Base-by-base conservation (phyloP, 306 rosid species). In the Cucurbita moschata region DNA sequence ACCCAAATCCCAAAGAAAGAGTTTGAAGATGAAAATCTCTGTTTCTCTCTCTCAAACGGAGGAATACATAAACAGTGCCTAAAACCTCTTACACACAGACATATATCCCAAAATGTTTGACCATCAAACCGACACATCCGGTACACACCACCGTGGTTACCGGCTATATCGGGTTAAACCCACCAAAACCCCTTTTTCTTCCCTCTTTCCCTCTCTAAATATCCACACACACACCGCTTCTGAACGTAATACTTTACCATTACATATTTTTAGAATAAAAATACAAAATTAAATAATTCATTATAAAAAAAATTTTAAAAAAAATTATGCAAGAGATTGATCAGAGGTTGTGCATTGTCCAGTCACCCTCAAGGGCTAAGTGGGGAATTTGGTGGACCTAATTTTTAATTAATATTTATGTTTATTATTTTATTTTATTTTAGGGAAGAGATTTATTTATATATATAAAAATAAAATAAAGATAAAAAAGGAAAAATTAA, bases 111-210 rank as follows among this genome's bases (percentile, higher is more conserved):
- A 23, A 53, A 51, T 80, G 83, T 81, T 78, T 82, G 86, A 83
- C 96, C 89, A 89, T 87, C 76, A 71, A 85, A 88, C 94, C 85
- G 82, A 87, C 72, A 21, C 46, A 74, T 38, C 87, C 86, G 52
- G 95, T 81, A 30, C 71, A 81, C 76, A 63, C 77, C 80, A 77
- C 37, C 40, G 15, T 1, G 68, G 10, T 79, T 64, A 80, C 89
- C 74, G 80, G 80, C 40, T 71, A 85, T 78, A 82, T 75, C 40
- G 46, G 78, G 81, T 81, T 71, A 55, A 70, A 70, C 74, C 74
- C 74, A 73, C 52, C 13, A 73, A 73, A 73, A 55, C 64, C 76
- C 76, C 8, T 53, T 53, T 40, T 9, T 6, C 15, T 10, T 43
- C 18, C 26, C 67, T 70, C 15, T 68, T 52, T 21, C 51, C 23